A percentile compares a stretch with the other conserved stretches of the same genome.
phyloP scores from a whole-genome alignment of 2,329 filamentous ascomycete genomes.

The Colletotrichum ledebouriae region DNA sequence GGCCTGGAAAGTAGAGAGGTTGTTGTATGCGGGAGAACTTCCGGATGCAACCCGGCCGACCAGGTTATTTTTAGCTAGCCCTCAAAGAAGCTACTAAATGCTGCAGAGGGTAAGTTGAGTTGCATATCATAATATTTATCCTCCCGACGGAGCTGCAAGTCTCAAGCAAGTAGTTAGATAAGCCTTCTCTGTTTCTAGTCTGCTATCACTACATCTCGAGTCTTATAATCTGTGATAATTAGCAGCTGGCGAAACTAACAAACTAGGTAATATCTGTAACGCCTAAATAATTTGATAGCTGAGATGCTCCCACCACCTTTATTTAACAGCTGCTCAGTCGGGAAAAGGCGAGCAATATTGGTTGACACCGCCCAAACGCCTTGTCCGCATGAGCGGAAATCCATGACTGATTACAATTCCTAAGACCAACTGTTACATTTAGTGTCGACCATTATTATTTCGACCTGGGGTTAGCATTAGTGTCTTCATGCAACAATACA shows the following conservation, averaged over 20 bases:
- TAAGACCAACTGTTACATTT: conserved; percentile 16
- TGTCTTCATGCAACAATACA: neutral
- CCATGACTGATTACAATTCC: conserved; percentile 25
- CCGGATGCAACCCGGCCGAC: no score
- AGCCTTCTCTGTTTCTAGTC: neutral
- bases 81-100: no score
- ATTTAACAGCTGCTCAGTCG: neutral
- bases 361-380: conserved; percentile 8
- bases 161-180: neutral
- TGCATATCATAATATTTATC: neutral
- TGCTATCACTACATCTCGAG: neutral
- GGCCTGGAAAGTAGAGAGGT: no score
- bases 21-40: no score
- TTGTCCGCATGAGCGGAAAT: neutral
- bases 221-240: conserved; percentile 3
- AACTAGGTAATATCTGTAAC: no score
- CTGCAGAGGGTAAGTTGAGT: neutral
- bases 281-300: no score
- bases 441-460: conserved; percentile 10
- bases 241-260: neutral
- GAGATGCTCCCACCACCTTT: no score
- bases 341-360: conserved; percentile 1
- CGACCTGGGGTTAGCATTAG: conserved; percentile 18
- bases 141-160: neutral
- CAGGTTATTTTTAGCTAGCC: no score